Conservation (phyloP, 441 rosid genomes). For the Daphne laureola region DNA sequence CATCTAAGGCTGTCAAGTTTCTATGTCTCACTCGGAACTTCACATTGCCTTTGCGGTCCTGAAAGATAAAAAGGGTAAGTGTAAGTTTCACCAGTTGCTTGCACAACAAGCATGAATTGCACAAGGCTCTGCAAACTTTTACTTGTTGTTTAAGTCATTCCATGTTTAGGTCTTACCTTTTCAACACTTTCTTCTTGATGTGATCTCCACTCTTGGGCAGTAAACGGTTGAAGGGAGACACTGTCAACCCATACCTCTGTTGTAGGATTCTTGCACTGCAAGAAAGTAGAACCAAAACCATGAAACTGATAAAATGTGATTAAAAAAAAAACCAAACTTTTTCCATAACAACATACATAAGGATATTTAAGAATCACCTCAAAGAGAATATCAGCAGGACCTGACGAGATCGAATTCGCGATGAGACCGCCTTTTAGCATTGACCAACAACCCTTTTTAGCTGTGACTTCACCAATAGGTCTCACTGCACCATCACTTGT, state of each 20-base stretch:
- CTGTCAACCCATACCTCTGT: slow-evolving; percentile 43
- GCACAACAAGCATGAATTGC: too few species aligned
- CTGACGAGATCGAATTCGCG: slow-evolving; percentile 36
- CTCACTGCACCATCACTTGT: slow-evolving; percentile 25
- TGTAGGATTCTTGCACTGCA: slow-evolving; percentile 33
- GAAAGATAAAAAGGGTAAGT: background rate
- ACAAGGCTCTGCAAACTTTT: too few species aligned
- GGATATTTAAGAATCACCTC: slow-evolving; percentile 25
- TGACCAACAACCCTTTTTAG: slow-evolving; percentile 65
- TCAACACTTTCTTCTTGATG: slow-evolving; percentile 46
- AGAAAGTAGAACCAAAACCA: background rate
- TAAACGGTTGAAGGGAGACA: slow-evolving; percentile 49
- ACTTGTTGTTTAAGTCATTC: background rate
- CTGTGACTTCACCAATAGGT: slow-evolving; percentile 34
- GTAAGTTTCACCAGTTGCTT: background rate
- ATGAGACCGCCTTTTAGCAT: slow-evolving; percentile 60
- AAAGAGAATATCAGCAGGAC: slow-evolving; percentile 34
- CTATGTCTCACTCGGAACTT: slow-evolving; percentile 32
- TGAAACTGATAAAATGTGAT: background rate
- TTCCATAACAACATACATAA: background rate
- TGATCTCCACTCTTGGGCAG: slow-evolving; percentile 55
- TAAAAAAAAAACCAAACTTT: too few species aligned
- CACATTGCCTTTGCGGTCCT: slow-evolving; percentile 59
- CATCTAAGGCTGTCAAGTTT: slow-evolving; percentile 36
- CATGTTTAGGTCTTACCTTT: slow-evolving; percentile 28